Conservation (phyloP, 2,329 filamentous ascomycete genomes). For the Alternaria sp. region DNA sequence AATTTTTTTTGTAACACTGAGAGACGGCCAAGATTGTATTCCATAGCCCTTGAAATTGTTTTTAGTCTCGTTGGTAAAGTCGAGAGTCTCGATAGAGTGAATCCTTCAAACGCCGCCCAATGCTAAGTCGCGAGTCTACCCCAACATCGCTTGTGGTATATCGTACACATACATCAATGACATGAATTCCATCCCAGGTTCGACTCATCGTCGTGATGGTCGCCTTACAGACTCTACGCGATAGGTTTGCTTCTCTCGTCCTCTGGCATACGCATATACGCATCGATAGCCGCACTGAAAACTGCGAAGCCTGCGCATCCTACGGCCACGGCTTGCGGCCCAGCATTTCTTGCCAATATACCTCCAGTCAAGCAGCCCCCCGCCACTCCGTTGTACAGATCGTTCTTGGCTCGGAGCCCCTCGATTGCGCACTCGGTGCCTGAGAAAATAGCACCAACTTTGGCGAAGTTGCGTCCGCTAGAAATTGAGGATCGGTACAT, state of each 20-base stretch:
- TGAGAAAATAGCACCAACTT: constrained; percentile 87
- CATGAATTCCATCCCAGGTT: neutral
- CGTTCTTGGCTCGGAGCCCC: constrained; percentile 89
- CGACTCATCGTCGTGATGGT: neutral
- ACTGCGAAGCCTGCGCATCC: constrained; percentile 94
- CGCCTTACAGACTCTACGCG: constrained; percentile 24
- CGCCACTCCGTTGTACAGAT: constrained; percentile 83
- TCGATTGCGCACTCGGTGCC: constrained; percentile 97
- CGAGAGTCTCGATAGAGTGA: neutral
- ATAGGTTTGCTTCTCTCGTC: constrained; percentile 50
- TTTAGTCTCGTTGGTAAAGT: neutral
- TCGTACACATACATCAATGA: constrained; percentile 19
- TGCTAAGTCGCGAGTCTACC: constrained; percentile 20
- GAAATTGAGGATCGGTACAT: constrained; percentile 86
- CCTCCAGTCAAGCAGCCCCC: constrained; percentile 93
- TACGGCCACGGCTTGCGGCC: constrained; percentile 84
- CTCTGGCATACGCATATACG: constrained; percentile 70
- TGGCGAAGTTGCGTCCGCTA: constrained; percentile 90
- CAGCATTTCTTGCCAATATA: constrained; percentile 82
- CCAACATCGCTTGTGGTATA: constrained; percentile 15
- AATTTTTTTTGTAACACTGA: neutral
- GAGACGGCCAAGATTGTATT: neutral
- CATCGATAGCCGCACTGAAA: constrained; percentile 90
- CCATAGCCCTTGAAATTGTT: neutral
- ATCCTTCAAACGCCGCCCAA: constrained; percentile 27